Conservation (phyloP, 108 stramenopile genomes). For the Fistulifera pelliculosa region DNA sequence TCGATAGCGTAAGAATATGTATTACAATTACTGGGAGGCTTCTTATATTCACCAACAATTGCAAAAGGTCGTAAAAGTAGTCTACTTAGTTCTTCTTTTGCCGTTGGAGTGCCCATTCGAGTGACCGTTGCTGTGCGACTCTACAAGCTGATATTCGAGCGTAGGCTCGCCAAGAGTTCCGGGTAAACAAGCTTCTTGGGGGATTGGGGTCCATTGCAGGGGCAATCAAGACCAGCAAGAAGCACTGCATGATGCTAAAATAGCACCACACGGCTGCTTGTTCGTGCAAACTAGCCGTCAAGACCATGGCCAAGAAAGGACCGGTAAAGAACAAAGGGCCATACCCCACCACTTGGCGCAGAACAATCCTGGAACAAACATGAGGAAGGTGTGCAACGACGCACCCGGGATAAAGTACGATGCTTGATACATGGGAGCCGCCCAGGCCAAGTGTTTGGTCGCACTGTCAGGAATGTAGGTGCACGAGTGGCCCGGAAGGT, state of each 20-base stretch:
- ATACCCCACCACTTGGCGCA: background rate
- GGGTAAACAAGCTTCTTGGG: too few relatives aligned
- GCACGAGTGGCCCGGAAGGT: background rate
- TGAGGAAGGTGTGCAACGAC: background rate
- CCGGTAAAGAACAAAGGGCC: background rate
- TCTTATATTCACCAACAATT: too few relatives aligned
- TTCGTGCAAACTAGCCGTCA: background rate
- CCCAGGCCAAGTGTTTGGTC: slow-evolving; percentile 1
- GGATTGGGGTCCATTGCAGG: too few relatives aligned
- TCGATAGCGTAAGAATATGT: too few relatives aligned
- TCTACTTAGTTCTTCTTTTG: too few relatives aligned
- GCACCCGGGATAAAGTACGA: background rate
- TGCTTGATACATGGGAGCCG: background rate
- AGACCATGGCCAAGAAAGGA: background rate
- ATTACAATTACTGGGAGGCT: too few relatives aligned
- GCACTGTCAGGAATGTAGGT: background rate
- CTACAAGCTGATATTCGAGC: too few relatives aligned
- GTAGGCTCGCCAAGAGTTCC: too few relatives aligned
- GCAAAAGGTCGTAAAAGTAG: too few relatives aligned
- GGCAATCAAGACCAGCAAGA: background rate
- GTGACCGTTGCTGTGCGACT: too few relatives aligned
- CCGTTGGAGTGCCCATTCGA: too few relatives aligned
- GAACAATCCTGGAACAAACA: background rate
- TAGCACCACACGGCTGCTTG: slow-evolving; percentile 2
- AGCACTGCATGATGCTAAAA: background rate